Conservation (phyloP, 2,329 filamentous ascomycete species). For the Penicillium sp. region DNA sequence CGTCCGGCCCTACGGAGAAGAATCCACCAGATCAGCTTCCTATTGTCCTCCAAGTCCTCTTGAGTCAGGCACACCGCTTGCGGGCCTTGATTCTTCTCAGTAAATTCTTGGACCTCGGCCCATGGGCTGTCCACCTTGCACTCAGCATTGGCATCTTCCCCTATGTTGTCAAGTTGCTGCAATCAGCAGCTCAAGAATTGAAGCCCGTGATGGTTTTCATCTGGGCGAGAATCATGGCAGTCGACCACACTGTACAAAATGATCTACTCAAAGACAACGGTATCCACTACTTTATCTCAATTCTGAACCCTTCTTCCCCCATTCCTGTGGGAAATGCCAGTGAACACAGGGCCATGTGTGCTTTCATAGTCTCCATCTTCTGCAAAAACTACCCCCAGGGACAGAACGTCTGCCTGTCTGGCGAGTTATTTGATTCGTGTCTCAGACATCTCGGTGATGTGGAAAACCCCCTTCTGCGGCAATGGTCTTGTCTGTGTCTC, state of each 20-base stretch:
- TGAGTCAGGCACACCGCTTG: conserved; percentile 92
- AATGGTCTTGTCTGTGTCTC: conserved; percentile 94
- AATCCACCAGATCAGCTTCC: conserved; percentile 92
- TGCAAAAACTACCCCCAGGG: conserved; percentile 93
- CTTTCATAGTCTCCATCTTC: conserved; percentile 95
- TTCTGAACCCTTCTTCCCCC: conserved; percentile 78
- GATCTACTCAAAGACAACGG: conserved; percentile 96
- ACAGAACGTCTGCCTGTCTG: conserved; percentile 85
- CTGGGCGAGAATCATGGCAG: conserved; percentile 92
- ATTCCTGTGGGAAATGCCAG: conserved; percentile 84
- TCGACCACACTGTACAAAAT: conserved; percentile 88
- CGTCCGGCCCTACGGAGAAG: conserved; percentile 76
- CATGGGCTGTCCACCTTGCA: conserved; percentile 97
- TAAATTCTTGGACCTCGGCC: conserved; percentile 90
- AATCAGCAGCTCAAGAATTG: conserved; percentile 89
- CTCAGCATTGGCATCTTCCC: conserved; percentile 98
- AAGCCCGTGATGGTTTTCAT: conserved; percentile 99
- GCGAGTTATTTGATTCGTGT: conserved; percentile 86
- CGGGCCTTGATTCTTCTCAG: conserved; percentile 87
- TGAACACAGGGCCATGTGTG: conserved; percentile 98
- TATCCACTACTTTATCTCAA: conserved; percentile 93
- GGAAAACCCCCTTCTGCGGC: conserved; percentile 82
- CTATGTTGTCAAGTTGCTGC: conserved; percentile 94
- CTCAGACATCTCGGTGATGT: conserved; percentile 78
- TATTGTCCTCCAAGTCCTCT: conserved; percentile 89